Evolutionary conservation across 257 asterid species (phyloP).

Genomic region (Plantago major): DNA sequence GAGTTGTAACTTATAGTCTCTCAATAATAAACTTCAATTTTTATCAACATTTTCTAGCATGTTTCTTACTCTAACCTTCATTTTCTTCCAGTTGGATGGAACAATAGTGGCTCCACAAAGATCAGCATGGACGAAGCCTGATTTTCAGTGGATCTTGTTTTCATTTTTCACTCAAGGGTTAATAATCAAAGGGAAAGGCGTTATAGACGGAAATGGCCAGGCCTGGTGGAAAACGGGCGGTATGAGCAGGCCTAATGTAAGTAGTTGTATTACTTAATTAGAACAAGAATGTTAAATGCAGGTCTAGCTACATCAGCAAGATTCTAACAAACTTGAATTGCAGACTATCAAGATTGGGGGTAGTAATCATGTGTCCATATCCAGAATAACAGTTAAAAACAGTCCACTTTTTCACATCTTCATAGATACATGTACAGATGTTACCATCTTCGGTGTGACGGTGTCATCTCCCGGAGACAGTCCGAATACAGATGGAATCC

Average conservation of each 20-base stretch:
- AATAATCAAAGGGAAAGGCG: slow-evolving; percentile 21
- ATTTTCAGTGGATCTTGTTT: slow-evolving; percentile 22
- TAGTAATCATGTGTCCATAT: slow-evolving; percentile 12
- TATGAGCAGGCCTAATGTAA: slow-evolving; percentile 17
- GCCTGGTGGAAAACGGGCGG: slow-evolving; percentile 18
- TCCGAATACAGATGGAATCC: slow-evolving; percentile 29
- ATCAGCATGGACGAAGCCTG: neutral
- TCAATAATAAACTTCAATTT: too few species aligned
- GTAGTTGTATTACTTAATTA: neutral
- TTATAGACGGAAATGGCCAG: slow-evolving; percentile 26
- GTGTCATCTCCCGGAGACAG: slow-evolving; percentile 21
- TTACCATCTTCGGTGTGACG: slow-evolving; percentile 4
- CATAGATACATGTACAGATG: neutral
- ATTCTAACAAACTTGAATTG: neutral
- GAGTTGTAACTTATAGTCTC: neutral
- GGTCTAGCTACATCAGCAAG: too few species aligned
- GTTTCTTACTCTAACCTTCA: neutral
- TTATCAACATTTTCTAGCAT: too few species aligned
- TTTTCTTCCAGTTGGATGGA: slow-evolving; percentile 23
- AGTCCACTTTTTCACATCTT: slow-evolving; percentile 23
- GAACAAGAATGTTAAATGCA: too few species aligned
- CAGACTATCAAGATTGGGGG: slow-evolving; percentile 17
- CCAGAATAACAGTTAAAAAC: slow-evolving; percentile 25
- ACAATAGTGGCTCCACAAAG: slow-evolving; percentile 24
- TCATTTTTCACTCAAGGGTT: slow-evolving; percentile 1